These are phyloP conservation scores for Cladophialophora exuberans DNA, from an alignment of 2,329 filamentous ascomycete species.

Conservation along the genomic window DNA sequence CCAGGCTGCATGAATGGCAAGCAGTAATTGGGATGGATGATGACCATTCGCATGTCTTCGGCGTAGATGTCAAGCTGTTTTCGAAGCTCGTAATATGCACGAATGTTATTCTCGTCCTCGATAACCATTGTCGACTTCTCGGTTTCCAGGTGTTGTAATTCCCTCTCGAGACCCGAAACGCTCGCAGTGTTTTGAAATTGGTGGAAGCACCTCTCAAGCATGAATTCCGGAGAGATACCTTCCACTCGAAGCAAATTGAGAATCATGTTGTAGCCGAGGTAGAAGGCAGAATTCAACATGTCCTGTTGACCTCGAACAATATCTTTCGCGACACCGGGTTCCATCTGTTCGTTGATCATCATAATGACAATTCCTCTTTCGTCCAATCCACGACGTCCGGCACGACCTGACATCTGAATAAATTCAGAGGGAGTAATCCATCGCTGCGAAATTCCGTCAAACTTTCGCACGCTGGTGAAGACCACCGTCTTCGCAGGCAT, in stretches of 20 bases:
- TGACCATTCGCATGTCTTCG: slow-evolving; percentile 87
- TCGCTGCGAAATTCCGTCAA: slow-evolving; percentile 77
- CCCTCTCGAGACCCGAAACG: slow-evolving; percentile 80
- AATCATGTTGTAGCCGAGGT: slow-evolving; percentile 99
- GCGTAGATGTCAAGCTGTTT: slow-evolving; percentile 82
- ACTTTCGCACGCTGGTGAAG: slow-evolving; percentile 96
- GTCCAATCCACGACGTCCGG: slow-evolving; percentile 94
- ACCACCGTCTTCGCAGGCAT: slow-evolving; percentile 99
- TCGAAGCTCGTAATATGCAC: slow-evolving; percentile 90
- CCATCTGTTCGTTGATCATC: slow-evolving; percentile 98
- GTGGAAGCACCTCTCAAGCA: slow-evolving; percentile 98
- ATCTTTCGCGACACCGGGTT: slow-evolving; percentile 88
- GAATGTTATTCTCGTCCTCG: slow-evolving; percentile 82
- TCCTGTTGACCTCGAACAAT: slow-evolving; percentile 98
- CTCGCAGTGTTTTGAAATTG: slow-evolving; percentile 96
- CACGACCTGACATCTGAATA: slow-evolving; percentile 97
- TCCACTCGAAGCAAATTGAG: slow-evolving; percentile 96
- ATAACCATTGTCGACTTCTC: slow-evolving; percentile 75
- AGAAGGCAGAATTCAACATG: slow-evolving; percentile 95
- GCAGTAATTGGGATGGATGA: slow-evolving; percentile 88
- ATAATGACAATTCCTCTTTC: slow-evolving; percentile 98
- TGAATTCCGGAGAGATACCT: slow-evolving; percentile 97
- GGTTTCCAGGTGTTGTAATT: slow-evolving; percentile 76
- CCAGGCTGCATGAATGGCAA: slow-evolving; percentile 83
- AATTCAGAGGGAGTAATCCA: slow-evolving; percentile 95